Percentiles rank a stretch among this genome's conserved stretches.
phyloP scores from a whole-genome alignment of 495 filamentous ascomycete genomes.

The Recurvomyces mirabilis region DNA sequence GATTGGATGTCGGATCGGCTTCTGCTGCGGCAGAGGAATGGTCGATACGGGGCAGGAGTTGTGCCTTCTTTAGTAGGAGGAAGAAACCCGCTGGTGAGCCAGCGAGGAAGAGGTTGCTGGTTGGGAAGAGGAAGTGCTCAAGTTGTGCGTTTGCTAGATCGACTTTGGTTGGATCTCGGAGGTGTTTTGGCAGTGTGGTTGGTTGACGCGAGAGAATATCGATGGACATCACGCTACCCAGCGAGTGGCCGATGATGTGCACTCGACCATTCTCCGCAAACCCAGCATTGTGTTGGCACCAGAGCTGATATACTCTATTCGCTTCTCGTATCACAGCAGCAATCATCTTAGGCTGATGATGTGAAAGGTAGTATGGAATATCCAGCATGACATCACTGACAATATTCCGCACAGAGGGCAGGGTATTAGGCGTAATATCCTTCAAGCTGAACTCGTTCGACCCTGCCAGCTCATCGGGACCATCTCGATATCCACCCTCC shows the following conservation, averaged over 20 bases:
- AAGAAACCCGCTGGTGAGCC: slow-evolving; percentile 95
- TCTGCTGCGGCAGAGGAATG: slow-evolving; percentile 64
- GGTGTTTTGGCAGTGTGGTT: slow-evolving; percentile 43
- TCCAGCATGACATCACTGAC: slow-evolving; percentile 97
- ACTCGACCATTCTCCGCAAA: slow-evolving; percentile 74
- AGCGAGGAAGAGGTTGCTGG: slow-evolving; percentile 74
- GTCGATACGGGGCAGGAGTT: slow-evolving; percentile 65
- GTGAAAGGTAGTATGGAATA: slow-evolving; percentile 91
- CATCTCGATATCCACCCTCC: slow-evolving; percentile 50
- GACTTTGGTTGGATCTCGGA: slow-evolving; percentile 40
- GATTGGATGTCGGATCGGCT: slow-evolving; percentile 28
- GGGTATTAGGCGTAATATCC: slow-evolving; percentile 84
- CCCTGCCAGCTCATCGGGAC: slow-evolving; percentile 37
- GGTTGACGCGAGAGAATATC: slow-evolving; percentile 87
- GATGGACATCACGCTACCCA: slow-evolving; percentile 85
- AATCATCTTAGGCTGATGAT: slow-evolving; percentile 92
- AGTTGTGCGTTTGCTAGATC: slow-evolving; percentile 26
- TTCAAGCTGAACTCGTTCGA: slow-evolving; percentile 63
- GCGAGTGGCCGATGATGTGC: slow-evolving; percentile 84
- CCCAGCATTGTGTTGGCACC: slow-evolving; percentile 82
- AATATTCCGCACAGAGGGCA: slow-evolving; percentile 77
- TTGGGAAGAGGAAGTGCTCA: slow-evolving; percentile 79
- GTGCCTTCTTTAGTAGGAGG: slow-evolving; percentile 72
- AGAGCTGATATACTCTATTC: slow-evolving; percentile 83
- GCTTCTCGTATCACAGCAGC: slow-evolving; percentile 80